Conservation (phyloP, 2,329 filamentous ascomycete species). For the Penicillium sp. region DNA sequence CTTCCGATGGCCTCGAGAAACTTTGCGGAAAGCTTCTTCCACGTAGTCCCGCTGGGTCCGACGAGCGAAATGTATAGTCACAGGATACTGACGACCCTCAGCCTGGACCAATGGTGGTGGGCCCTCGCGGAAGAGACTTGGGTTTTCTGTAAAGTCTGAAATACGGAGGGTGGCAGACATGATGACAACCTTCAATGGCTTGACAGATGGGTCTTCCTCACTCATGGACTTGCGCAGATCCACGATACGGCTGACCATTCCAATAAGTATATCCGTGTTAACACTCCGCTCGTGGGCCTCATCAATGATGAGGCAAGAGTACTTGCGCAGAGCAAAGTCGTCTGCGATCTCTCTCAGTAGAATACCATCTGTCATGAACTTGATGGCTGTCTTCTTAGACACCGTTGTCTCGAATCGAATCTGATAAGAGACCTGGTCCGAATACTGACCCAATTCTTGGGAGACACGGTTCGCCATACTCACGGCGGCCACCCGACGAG, state of each 20-base stretch:
- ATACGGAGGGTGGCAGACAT: constrained; percentile 97
- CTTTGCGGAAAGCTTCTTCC: constrained; percentile 85
- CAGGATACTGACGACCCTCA: constrained; percentile 87
- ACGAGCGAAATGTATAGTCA: constrained; percentile 85
- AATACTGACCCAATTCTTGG: constrained; percentile 77
- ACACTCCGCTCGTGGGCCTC: constrained; percentile 97
- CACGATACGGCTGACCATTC: constrained; percentile 92
- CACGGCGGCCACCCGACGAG: constrained; percentile 89
- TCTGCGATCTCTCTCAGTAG: constrained; percentile 86
- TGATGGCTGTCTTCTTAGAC: constrained; percentile 79
- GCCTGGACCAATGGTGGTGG: constrained; percentile 84
- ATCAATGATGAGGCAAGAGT: constrained; percentile 92
- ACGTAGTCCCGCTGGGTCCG: constrained; percentile 84
- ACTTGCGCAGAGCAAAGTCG: constrained; percentile 84
- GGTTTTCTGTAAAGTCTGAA: constrained; percentile 85
- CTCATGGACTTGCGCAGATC: constrained; percentile 76
- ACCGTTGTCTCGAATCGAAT: constrained; percentile 92
- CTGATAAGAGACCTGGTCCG: constrained; percentile 82
- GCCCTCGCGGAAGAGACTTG: constrained; percentile 69
- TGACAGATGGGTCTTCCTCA: constrained; percentile 67
- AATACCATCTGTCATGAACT: constrained; percentile 99
- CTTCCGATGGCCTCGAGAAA: constrained; percentile 83
- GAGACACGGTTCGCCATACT: constrained; percentile 94
- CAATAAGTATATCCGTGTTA: constrained; percentile 97
- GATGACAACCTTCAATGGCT: constrained; percentile 88